These are phyloP conservation scores for Xylariaceae sp. DNA, from an alignment of 2,329 filamentous ascomycete species.

Conservation along the genomic window DNA sequence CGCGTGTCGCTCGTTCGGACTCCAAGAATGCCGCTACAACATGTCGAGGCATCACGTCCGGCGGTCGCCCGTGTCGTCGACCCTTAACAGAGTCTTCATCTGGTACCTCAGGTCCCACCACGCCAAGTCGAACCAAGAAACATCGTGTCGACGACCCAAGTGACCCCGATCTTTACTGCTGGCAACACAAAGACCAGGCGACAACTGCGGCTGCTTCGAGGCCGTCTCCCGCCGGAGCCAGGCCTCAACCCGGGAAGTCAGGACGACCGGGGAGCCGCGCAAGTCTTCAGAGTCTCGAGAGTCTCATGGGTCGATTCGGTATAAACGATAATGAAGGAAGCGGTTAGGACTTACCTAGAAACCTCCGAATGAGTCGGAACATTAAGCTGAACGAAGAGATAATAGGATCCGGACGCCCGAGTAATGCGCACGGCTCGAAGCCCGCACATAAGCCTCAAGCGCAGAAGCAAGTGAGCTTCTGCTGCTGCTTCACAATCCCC, in stretches of 20 bases:
- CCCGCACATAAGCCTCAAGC: conserved; percentile 27
- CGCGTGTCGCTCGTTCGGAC: conserved; percentile 70
- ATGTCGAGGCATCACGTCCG: conserved; percentile 79
- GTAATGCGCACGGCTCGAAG: conserved; percentile 18
- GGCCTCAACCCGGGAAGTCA: conserved; percentile 43
- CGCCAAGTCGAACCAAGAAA: conserved; percentile 28
- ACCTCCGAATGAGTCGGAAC: conserved; percentile 14
- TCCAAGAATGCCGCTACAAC: conserved; percentile 79
- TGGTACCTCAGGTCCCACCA: conserved; percentile 25
- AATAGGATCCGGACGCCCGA: conserved; percentile 17
- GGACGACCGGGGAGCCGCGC: conserved; percentile 74
- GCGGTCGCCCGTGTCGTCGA: conserved; percentile 77
- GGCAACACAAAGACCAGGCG: conserved; percentile 92
- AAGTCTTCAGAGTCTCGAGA: conserved; percentile 73
- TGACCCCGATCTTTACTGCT: conserved; percentile 72
- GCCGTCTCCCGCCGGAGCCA: conserved; percentile 38
- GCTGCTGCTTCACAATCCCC: conserved; percentile 50
- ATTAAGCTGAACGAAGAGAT: conserved; percentile 27
- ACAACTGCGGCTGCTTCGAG: conserved; percentile 41
- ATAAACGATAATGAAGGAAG: conserved; percentile 59
- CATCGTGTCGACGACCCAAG: conserved; percentile 45
- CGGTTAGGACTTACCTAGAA: conserved; percentile 21
- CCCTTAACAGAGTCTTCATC: conserved; percentile 44
- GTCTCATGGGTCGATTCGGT: conserved; percentile 72
- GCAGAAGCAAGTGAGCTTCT: conserved; percentile 37